Base-by-base conservation (phyloP, 495 filamentous ascomycete species). In the Trypethelium eluteriae region DNA sequence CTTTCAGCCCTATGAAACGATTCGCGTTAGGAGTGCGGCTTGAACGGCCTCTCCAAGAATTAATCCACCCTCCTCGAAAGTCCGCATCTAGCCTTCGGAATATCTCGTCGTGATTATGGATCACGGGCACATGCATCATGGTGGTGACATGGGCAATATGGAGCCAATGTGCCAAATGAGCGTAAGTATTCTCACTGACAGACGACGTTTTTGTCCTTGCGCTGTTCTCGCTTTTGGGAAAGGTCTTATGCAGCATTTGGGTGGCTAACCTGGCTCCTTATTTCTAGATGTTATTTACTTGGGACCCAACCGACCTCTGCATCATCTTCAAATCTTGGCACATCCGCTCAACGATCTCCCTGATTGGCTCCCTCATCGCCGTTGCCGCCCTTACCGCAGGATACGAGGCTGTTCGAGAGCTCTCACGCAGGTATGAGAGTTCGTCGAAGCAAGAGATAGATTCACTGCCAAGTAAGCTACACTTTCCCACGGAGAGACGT, bases 241-340 rank as follows among this genome's bases (percentile, higher is more conserved):
- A 18, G 5, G 18, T 14, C 5, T 25, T 5, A 53, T 16, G 39
- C 47, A 39, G 7, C 9, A 7, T 36, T 59, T 7, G 10, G 49
- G 66, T 49, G 35, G 34, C 38, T 62, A 36, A 41, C 35, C 49
- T 59, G 44, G 68, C 38, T 25, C 9, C 38, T 69, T 35, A 65
- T 41, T 18, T 1, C 38, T 64, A 95, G 91, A 98, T 96, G 93
- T 85, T 97, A 41, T 98, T 98, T 78, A 98, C 92, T 63, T 98
- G 94, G 95, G 83, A 89, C 71, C 92, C 91, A 18, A 81, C 84
- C 57, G 85, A 97, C 77, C 89, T 98, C 67, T 98, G 94, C 83
- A 93, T 98, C 73, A 82, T 98, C 77, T 98, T 97, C 82, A 86
- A 81, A 70, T 84, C 86, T 79, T 98, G 94, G 94, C 94, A 88